Conservation (phyloP, 257 asterid species). For the Phtheirospermum japonicum region DNA sequence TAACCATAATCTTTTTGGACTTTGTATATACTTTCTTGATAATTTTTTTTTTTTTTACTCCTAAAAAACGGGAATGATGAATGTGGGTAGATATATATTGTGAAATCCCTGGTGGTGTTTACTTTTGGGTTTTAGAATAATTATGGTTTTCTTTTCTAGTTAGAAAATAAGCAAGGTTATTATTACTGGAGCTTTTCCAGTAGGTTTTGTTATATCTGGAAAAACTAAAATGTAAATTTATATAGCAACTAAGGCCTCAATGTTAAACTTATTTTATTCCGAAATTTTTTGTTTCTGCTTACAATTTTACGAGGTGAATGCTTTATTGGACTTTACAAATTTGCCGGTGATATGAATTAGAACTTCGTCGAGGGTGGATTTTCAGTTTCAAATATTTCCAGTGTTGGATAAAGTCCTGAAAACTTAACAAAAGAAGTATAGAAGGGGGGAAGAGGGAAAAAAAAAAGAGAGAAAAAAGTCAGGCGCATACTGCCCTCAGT, state of each 20-base stretch:
- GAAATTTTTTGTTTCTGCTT: background rate
- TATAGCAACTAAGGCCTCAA: constrained; percentile 18
- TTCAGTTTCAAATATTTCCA: too few relatives aligned
- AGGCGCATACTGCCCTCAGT: too few relatives aligned
- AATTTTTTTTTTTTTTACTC: background rate
- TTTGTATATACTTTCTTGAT: constrained; percentile 28
- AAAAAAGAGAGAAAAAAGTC: too few relatives aligned
- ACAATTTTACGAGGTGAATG: background rate
- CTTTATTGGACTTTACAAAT: too few relatives aligned
- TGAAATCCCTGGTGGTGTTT: constrained; percentile 10
- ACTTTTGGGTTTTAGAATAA: background rate
- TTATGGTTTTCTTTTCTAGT: constrained; percentile 21
- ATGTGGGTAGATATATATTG: constrained; percentile 14
- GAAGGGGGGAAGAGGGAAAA: too few relatives aligned
- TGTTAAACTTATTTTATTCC: background rate
- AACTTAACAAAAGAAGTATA: too few relatives aligned
- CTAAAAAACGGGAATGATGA: background rate
- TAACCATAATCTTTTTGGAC: constrained; percentile 6
- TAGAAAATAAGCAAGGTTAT: constrained; percentile 28
- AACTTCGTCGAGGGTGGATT: too few relatives aligned
- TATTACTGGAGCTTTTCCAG: constrained; percentile 23
- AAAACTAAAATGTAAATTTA: constrained; percentile 28
- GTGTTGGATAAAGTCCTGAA: too few relatives aligned
- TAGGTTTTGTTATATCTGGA: constrained; percentile 14
- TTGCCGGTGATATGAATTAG: too few relatives aligned